Evolutionary conservation across 495 filamentous ascomycete species (phyloP).

Genomic region (Thozetella sp.): DNA sequence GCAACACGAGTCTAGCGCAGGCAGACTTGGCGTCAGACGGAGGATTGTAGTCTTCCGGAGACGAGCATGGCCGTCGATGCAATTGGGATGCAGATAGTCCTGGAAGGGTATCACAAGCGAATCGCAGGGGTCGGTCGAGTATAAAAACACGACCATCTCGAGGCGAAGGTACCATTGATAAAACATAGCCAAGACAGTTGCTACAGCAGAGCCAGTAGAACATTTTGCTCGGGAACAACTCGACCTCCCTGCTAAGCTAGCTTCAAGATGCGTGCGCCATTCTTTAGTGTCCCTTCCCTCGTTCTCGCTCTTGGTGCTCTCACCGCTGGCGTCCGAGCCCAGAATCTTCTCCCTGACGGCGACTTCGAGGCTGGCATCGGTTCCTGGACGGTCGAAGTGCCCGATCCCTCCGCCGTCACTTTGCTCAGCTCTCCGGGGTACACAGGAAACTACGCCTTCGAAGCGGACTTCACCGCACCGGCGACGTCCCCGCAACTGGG

Average conservation of each 20-base stretch:
- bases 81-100: no score
- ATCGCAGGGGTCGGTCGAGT: no score
- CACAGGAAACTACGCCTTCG: conserved; percentile 1
- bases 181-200: no score
- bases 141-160: no score
- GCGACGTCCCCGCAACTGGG: background rate
- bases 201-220: no score
- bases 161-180: no score
- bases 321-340: background rate
- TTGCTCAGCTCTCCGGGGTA: background rate
- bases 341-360: background rate
- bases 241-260: background rate
- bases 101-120: no score
- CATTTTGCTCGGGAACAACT: no score
- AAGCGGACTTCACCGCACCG: background rate
- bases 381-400: background rate
- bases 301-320: background rate
- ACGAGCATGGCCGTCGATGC: no score
- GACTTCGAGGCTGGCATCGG: conserved; percentile 1
- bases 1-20: no score
- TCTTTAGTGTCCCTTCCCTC: background rate
- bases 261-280: background rate
- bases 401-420: background rate
- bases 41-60: no score
- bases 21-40: no score